Percentiles rank a stretch among this genome's conserved stretches.
phyloP scores from a whole-genome alignment of 345 rosid species.

The Draba incana region DNA sequence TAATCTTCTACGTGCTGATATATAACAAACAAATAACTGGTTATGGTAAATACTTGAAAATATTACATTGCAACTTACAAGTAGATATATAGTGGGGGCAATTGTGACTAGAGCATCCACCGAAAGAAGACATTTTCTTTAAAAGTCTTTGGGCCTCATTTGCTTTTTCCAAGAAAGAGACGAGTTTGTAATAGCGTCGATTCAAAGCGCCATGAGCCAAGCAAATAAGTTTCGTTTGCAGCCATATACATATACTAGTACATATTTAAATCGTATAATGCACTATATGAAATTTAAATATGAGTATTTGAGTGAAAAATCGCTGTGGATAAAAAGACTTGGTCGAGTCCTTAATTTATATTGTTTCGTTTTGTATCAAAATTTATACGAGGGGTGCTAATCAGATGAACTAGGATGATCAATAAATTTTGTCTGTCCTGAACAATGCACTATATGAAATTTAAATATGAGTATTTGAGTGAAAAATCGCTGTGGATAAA shows the following conservation, averaged over 20 bases:
- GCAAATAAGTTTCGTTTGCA: constrained; percentile 16
- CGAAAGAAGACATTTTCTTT: constrained; percentile 27
- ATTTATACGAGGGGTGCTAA: too few relatives aligned
- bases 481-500: not conserved
- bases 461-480: not conserved
- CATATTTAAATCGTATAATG: not conserved
- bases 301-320: not conserved
- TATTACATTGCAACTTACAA: not conserved
- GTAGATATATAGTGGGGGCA: constrained; percentile 27
- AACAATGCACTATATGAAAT: not conserved
- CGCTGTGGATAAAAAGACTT: not conserved
- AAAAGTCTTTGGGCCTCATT: constrained; percentile 26
- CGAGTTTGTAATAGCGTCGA: constrained; percentile 23
- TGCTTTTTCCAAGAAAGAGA: constrained; percentile 29
- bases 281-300: not conserved
- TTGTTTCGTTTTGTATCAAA: too few relatives aligned
- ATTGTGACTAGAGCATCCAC: constrained; percentile 31
- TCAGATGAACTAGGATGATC: not conserved
- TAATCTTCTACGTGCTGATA: not conserved
- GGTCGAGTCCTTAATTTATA: too few relatives aligned
- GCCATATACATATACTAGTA: constrained; percentile 15
- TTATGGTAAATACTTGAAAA: not conserved
- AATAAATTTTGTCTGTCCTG: too few relatives aligned
- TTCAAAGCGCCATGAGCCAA: constrained; percentile 28
- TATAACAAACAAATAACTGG: not conserved